Evolutionary conservation across 1,284 basidiomycete genomes (phyloP), one percentile per base, ranked within the genome.

Genomic region (Pseudomicrostroma phylloplanum): DNA sequence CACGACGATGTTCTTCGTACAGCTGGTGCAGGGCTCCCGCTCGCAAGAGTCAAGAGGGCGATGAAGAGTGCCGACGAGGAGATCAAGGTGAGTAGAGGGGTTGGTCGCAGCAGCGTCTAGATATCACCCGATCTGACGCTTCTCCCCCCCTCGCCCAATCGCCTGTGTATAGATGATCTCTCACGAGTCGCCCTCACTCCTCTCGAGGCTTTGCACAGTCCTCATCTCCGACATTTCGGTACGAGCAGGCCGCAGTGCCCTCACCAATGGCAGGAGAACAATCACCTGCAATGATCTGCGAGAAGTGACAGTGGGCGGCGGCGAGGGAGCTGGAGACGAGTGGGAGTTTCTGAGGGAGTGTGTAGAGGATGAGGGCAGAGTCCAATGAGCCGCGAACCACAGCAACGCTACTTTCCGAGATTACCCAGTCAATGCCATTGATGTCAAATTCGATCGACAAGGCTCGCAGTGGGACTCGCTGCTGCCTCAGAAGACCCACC

Each of bases 31-130:
- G 51, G 51, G 6, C 63, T 79, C 1, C 77, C 77, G 0, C 63
- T 79, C n/a, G 77, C 77, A 1, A 66, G 77, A 12, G 78, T 79
- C 62, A 79, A 79, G 53, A 78, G 78, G 56, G 77, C 78, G 51
- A 78, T 79, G 76, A 79, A 79, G 65, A 70, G 69, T 23, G 41
- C 57, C 1, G 74, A 79, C 60, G 74, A 76, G 42, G 71, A 77
- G 53, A 74, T 79, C 61, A 77, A 76, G 59, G 68, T 70, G 57
- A 60, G 64, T 30, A 46, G 36, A 11, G 25, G 55, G 15, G 11
- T 23, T 12, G 11, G 11, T 55, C 53, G 25, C 25, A 13, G 40
- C n/a, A 8, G 17, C 2, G 19, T 36, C 4, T 17, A 9, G 40
- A n/a, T 36, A 30, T 30, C 39, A 2, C 55, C 13, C 55, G 15